Evolutionary conservation across 2,329 filamentous ascomycete genomes (phyloP), one percentile per base, ranked within the genome.

Genomic region (Pseudocercospora musae): DNA sequence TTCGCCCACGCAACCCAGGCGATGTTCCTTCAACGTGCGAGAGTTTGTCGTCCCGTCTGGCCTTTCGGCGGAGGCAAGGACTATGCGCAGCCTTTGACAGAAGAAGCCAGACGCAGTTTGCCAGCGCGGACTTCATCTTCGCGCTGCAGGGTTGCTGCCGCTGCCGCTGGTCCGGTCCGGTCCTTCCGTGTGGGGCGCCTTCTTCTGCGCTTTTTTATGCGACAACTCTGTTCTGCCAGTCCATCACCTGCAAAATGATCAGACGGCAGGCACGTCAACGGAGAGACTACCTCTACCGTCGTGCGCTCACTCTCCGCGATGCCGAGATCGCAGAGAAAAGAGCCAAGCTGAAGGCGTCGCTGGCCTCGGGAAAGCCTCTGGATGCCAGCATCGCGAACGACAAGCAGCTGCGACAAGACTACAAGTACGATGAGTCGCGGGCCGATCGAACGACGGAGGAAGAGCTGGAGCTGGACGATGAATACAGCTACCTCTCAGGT

Each of bases 321-420:
- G 94, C 94, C 65, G 94, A 96, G 73, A 96, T 96, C 68, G 90
- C 90, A 61, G 91, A 96, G 76, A 96, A 96, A 77, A 84, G 94
- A 71, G 89, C 93, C 42, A 91, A 96, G 75, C 80, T 99, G 59
- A 90, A 93, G 75, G 87, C 89, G 33, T 92, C 93, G 9, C 83
- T 98, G 56, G 94, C 95, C 21, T 91, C 90, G 9, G 95, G 95
- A 67, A 96, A 95, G 74, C 90, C 92, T 8, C 80, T 96, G 53
- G 90, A 94, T 69, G 86, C 90, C 23, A 82, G 85, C 37, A 90
- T 98, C 68, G 92, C 93, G 59, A 90, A 96, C 73, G 94, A 99
- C 78, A 92, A 91, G 77, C 75, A 84, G 29, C 79, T 99, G 59
- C 86, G 93, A 48, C 88, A 91, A 73, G 92, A 98, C 75, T 97